phyloP scores from a whole-genome alignment of 2,329 filamentous ascomycete genomes.

The Verticillium tricorpus region DNA sequence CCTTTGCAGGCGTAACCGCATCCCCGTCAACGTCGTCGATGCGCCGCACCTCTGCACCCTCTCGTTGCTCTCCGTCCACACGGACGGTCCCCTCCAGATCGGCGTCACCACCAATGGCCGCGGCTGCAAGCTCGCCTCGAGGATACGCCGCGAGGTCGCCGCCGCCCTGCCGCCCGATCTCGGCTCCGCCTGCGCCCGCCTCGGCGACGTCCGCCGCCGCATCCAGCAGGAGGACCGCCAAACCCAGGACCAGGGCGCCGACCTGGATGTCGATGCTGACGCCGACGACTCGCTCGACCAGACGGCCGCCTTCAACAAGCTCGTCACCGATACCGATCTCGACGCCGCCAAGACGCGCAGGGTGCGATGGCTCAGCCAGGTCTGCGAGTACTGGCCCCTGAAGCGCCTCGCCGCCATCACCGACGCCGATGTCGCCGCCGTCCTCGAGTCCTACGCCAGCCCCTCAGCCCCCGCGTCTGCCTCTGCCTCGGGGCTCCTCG shows the following conservation, averaged over 20 bases:
- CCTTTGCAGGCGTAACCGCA: conserved; percentile 72
- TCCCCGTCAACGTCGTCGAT: conserved; percentile 92
- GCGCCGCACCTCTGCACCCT: conserved; percentile 84
- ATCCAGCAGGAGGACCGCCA: conserved; percentile 71
- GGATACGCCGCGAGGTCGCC: conserved; percentile 84
- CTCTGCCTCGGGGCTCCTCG: background rate
- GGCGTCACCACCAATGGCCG: conserved; percentile 93
- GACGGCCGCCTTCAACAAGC: conserved; percentile 74
- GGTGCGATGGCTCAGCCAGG: conserved; percentile 89
- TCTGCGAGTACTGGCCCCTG: conserved; percentile 98
- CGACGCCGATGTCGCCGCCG: conserved; percentile 70
- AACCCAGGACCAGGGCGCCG: conserved; percentile 28
- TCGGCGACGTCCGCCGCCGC: conserved; percentile 67
- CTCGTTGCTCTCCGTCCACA: conserved; percentile 81
- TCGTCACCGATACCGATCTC: conserved; percentile 70
- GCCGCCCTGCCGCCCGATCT: conserved; percentile 71
- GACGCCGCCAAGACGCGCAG: conserved; percentile 73
- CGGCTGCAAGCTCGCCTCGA: conserved; percentile 87
- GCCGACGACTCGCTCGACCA: conserved; percentile 67
- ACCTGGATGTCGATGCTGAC: conserved; percentile 29
- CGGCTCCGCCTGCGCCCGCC: conserved; percentile 68
- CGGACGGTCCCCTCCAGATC: conserved; percentile 87
- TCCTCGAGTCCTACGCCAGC: conserved; percentile 67
- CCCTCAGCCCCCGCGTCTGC: background rate
- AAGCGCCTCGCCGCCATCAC: conserved; percentile 73